Evolutionary conservation across 2,329 filamentous ascomycete genomes (phyloP).

Genomic region (Immersiporthe knoxdaviesiana): DNA sequence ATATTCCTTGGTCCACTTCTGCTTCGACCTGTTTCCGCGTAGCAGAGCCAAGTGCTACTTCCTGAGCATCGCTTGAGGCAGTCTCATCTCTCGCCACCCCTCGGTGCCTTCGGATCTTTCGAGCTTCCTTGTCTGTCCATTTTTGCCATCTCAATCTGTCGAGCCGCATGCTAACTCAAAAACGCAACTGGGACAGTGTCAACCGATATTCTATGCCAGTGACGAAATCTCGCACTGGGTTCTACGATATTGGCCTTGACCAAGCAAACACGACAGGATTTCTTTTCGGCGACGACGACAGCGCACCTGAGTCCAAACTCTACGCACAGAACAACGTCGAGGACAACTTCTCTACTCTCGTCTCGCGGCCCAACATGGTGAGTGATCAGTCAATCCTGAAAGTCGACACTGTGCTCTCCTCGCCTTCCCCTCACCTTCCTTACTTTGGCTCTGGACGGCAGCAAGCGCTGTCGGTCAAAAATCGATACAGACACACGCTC

Average conservation of each 20-base stretch:
- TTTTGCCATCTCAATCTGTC: neutral
- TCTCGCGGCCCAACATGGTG: constrained; percentile 60
- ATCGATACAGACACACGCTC: no score
- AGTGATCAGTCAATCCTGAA: constrained; percentile 36
- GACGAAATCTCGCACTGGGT: constrained; percentile 68
- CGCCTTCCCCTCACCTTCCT: neutral
- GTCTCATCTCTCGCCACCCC: neutral
- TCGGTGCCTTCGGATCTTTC: neutral
- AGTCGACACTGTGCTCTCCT: neutral
- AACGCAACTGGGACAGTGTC: constrained; percentile 52
- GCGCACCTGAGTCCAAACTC: constrained; percentile 66
- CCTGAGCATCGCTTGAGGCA: constrained; percentile 3
- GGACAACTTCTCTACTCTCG: constrained; percentile 85
- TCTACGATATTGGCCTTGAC: constrained; percentile 72
- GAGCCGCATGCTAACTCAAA: constrained; percentile 14
- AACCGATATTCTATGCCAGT: constrained; percentile 96
- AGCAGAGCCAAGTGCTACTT: neutral
- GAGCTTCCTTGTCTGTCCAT: constrained; percentile 1
- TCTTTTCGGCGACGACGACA: constrained; percentile 80
- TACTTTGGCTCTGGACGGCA: constrained; percentile 3
- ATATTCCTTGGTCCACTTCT: neutral
- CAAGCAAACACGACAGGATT: constrained; percentile 85
- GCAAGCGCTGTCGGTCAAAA: constrained; percentile 10
- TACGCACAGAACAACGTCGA: constrained; percentile 74
- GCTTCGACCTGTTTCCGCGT: neutral